Evolutionary conservation across 2,329 filamentous ascomycete genomes (phyloP).

Genomic region (Chrysosporium keratinophilum): DNA sequence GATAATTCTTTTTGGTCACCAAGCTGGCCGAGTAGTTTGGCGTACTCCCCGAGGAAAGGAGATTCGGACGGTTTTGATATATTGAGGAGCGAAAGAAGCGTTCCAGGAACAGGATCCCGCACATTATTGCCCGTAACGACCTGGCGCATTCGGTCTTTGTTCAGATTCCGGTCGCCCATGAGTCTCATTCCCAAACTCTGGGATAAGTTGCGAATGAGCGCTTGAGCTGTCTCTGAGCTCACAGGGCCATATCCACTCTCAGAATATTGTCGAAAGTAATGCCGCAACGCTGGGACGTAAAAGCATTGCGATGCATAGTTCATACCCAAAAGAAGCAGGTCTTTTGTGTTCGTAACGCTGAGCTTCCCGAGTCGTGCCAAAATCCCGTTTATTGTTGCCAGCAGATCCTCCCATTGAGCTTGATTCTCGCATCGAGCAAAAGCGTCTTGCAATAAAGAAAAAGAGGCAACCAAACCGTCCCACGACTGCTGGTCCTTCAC

Average conservation of each 20-base stretch:
- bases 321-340: conserved; percentile 21
- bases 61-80: conserved; percentile 6
- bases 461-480: neutral
- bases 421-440: conserved; percentile 21
- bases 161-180: conserved; percentile 8
- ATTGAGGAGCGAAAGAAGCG: conserved; percentile 8
- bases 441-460: conserved; percentile 16
- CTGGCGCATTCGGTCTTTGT: conserved; percentile 10
- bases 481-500: conserved; percentile 4
- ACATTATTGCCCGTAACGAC: conserved; percentile 8
- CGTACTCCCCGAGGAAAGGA: conserved; percentile 8
- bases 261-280: conserved; percentile 21
- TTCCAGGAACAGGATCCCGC: neutral
- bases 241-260: conserved; percentile 9
- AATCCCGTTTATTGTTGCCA: conserved; percentile 25
- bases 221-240: conserved; percentile 11
- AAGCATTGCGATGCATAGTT: conserved; percentile 25
- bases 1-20: conserved; percentile 19
- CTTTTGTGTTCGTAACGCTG: conserved; percentile 10
- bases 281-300: conserved; percentile 22
- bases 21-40: conserved; percentile 17
- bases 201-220: conserved; percentile 20
- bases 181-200: conserved; percentile 1
- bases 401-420: conserved; percentile 25
- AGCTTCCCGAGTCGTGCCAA: conserved; percentile 22